Evolutionary conservation across 345 rosid genomes (phyloP), one percentile per base, ranked within the genome.

Genomic region (Linum lewisii): DNA sequence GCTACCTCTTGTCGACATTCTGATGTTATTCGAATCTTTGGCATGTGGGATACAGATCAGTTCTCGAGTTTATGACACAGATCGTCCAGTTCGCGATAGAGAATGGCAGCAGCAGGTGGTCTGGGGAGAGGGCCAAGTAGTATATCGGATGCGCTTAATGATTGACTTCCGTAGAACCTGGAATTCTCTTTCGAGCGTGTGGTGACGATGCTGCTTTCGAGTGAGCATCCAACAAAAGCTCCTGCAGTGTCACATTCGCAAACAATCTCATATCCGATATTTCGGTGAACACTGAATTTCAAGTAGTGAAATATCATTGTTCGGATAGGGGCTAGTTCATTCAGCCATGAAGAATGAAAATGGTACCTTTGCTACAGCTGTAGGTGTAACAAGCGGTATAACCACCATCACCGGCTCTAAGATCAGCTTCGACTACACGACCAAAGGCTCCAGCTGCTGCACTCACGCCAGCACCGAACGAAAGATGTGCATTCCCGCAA

Each of bases 301-400:
- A 29, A 29, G 34, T n/a, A n/a, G n/a, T n/a, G n/a, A n/a, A n/a
- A n/a, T n/a, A n/a, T 29, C 34, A 29, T n/a, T 29, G 34, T 29
- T 29, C 34, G 34, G 34, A 29, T 29, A 29, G 34, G 34, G 34
- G 7, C 34, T 29, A 29, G 34, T 29, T 29, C 34, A 29, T 29
- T 29, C 34, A 29, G 7, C 34, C 34, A 29, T 42, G 22, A 51
- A 24, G 60, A 54, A 25, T n/a, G 47, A 69, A 36, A 42, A 18
- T 51, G 42, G 29, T 79, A 93, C 99, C 97, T 93, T 93, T 93
- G 70, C 96, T 87, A 77, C 99, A 85, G 72, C 99, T 93, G 73
- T 93, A 93, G 5, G 99, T 87, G 68, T 93, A 93, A 71, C 96
- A 87, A 64, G 99, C 90, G 44, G 97, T 88, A 81, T 68, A 89